Evolutionary conservation across 805 yeast species (phyloP).

Genomic region (Cyberlindnera americana): DNA sequence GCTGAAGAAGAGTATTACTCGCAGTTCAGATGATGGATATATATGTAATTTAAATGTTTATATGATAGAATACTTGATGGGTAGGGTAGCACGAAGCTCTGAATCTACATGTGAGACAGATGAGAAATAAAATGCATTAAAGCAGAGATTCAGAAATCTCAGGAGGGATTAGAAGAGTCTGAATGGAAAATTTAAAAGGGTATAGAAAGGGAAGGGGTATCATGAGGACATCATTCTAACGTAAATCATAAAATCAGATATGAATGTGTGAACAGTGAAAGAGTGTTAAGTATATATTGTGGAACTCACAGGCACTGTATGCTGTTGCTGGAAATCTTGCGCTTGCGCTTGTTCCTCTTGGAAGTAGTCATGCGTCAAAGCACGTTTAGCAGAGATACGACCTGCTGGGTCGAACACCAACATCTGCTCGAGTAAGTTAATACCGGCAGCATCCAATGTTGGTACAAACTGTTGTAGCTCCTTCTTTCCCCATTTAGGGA

Average conservation of each 20-base stretch:
- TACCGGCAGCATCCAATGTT: slow-evolving; percentile 75
- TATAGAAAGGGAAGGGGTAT: no score
- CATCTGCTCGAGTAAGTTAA: slow-evolving; percentile 74
- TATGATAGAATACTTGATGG: no score
- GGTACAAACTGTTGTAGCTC: slow-evolving; percentile 71
- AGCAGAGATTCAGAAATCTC: no score
- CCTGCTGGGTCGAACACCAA: slow-evolving; percentile 90
- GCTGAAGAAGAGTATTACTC: slow-evolving; percentile 74
- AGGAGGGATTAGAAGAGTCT: no score
- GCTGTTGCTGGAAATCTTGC: slow-evolving; percentile 26
- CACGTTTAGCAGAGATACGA: slow-evolving; percentile 91
- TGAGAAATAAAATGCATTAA: no score
- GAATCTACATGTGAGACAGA: no score
- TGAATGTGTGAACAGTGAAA: neutral
- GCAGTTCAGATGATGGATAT: slow-evolving; percentile 38
- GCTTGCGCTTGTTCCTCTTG: slow-evolving; percentile 41
- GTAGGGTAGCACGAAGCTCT: no score
- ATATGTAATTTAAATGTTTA: neutral
- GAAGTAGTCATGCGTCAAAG: slow-evolving; percentile 85
- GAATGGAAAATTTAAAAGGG: no score
- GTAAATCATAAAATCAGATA: no score
- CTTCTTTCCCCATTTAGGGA: slow-evolving; percentile 85
- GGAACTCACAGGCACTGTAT: slow-evolving; percentile 30
- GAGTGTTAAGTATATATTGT: slow-evolving; percentile 25
- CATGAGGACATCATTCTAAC: no score